Evolutionary conservation across 345 rosid genomes (phyloP).

Genomic region (Lumnitzera littorea): DNA sequence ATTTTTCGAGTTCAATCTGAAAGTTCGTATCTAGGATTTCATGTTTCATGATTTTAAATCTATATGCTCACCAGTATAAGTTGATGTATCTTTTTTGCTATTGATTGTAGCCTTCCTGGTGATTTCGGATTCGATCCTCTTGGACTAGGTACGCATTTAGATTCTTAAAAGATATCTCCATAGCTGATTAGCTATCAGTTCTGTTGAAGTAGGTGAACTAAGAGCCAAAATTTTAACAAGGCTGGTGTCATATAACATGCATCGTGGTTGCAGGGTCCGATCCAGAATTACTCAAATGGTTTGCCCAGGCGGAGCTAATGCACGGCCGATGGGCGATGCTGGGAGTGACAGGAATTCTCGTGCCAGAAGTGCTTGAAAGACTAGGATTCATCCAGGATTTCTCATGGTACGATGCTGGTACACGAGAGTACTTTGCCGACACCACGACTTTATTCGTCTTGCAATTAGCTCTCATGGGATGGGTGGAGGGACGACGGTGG

Average conservation of each 20-base stretch:
- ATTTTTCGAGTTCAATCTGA: too few species aligned
- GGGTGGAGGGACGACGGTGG: conserved; percentile 95
- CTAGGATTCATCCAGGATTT: conserved; percentile 62
- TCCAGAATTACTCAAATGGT: conserved; percentile 79
- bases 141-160: conserved; percentile 51
- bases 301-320: conserved; percentile 87
- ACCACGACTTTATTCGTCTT: conserved; percentile 57
- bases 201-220: background rate
- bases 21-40: too few species aligned
- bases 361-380: conserved; percentile 78
- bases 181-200: background rate
- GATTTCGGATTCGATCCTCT: conserved; percentile 92
- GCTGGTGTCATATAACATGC: background rate
- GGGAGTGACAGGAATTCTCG: conserved; percentile 70
- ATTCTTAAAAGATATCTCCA: background rate
- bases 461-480: conserved; percentile 76
- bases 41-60: too few species aligned
- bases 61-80: too few species aligned
- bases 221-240: background rate
- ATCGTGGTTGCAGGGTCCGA: conserved; percentile 58
- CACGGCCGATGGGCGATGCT: conserved; percentile 99
- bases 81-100: conserved; percentile 1
- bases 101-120: conserved; percentile 60
- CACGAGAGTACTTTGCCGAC: conserved; percentile 69
- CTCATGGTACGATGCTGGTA: conserved; percentile 88